A percentile compares a stretch with the other conserved stretches of the same genome.
Conservation (phyloP, 163 green algal genomes). For the Chloromonas sp. region DNA sequence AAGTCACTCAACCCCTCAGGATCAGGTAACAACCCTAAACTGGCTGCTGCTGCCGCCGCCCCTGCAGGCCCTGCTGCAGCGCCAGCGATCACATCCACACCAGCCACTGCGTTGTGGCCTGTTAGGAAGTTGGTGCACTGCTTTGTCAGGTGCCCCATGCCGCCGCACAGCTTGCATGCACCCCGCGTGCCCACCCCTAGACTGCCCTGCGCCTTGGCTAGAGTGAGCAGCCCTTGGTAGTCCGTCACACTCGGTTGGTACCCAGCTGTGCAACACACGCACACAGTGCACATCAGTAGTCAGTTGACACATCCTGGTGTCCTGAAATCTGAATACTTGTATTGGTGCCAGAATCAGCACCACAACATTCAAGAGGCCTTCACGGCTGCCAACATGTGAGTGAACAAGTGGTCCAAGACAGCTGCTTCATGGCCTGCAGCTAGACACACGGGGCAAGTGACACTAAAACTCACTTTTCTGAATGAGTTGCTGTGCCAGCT, state of each 20-base stretch:
- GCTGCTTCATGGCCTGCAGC: background rate
- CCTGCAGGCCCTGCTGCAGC: background rate
- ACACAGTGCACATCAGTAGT: no score
- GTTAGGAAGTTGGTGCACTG: constrained; percentile 73
- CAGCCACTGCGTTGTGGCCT: constrained; percentile 10
- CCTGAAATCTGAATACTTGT: no score
- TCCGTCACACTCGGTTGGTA: constrained; percentile 59
- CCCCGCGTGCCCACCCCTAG: constrained; percentile 39
- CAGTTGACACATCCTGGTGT: no score
- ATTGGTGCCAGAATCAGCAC: no score
- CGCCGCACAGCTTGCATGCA: constrained; percentile 68
- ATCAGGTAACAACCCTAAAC: constrained; percentile 11
- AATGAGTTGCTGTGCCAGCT: constrained; percentile 42
- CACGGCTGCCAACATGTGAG: no score
- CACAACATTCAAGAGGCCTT: no score
- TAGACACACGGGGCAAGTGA: background rate
- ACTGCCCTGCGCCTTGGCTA: constrained; percentile 54
- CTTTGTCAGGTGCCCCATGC: constrained; percentile 76
- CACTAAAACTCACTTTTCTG: constrained; percentile 17
- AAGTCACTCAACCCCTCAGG: background rate
- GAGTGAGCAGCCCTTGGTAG: constrained; percentile 55
- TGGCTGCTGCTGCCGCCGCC: background rate
- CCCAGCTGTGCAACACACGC: constrained; percentile 34
- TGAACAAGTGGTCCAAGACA: no score
- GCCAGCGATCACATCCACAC: background rate